Evolutionary conservation across 768 basidiomycete genomes (phyloP), one percentile per base, ranked within the genome.

Genomic region (Leucosporidium creatinivorum): DNA sequence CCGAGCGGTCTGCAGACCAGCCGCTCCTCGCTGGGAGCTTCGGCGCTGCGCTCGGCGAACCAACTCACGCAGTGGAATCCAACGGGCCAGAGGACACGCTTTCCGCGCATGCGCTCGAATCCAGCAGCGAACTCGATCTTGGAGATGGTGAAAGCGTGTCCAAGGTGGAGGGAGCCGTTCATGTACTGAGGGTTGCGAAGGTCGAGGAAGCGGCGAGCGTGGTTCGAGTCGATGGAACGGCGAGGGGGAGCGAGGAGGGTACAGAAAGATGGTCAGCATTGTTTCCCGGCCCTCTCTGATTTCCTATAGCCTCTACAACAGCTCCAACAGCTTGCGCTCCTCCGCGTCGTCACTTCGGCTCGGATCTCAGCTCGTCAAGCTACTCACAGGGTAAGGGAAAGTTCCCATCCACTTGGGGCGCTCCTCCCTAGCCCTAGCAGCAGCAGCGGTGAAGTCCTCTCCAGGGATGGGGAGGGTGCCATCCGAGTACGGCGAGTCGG

Each of bases 401-500:
- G 86, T 96, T 62, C 94, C 96, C 77, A 97, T 89, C 91, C 93
- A 98, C 81, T 97, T 98, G 25, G 93, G 93, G 78, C 86, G 85
- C 79, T 86, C 85, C 75, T 87, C 82, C 69, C 83, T 82, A 75
- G 94, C 80, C 76, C 93, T 82, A 26, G 82, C 81, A 23, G 81
- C 81, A 26, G 63, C 31, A 49, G 60, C 31, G 23, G 60, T 17
- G 86, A 84, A 59, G 89, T 83, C 66, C 85, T 85, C 64, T 80
- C 68, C 57, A 75, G 79, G 72, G 77, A 79, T 36, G 1, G 66
- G 26, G 36, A 13, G 67, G 63, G 50, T 63, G 54, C 89, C 85
- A 59, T 85, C 84, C 18, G 81, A 77, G 25, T 86, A 79, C 1
- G 96, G 94, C 47, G 93, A 87, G 73, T 88, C 82, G 76, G 87